phyloP scores from a whole-genome alignment of 257 asterid genomes.

The Solanum appendiculatum region DNA sequence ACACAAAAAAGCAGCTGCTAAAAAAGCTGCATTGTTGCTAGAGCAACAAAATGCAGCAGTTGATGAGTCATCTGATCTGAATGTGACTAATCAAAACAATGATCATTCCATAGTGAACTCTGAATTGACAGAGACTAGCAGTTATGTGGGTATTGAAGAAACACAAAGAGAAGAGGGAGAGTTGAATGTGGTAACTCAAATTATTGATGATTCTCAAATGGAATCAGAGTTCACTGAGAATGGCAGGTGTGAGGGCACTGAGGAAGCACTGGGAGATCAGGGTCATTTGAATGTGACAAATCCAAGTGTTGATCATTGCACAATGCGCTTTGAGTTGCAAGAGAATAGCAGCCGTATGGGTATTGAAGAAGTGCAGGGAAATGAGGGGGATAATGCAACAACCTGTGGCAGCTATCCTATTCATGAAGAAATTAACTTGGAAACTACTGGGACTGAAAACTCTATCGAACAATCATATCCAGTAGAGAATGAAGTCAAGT shows the following conservation, averaged over 20 bases:
- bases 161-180: not conserved
- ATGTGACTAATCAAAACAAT: not conserved
- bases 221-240: not conserved
- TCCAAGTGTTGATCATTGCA: not conserved
- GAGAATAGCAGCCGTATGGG: conserved; percentile 8
- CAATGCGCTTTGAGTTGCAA: not conserved
- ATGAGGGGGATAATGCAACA: not conserved
- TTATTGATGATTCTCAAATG: not conserved
- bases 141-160: conserved; percentile 4
- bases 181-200: not conserved
- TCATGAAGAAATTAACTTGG: conserved; percentile 1
- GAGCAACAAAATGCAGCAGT: conserved; percentile 38
- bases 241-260: not conserved
- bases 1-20: conserved; percentile 45
- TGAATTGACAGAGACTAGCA: not conserved
- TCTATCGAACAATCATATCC: conserved; percentile 11
- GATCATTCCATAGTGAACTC: not conserved
- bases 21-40: conserved; percentile 53
- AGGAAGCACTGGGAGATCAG: conserved; percentile 9
- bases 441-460: conserved; percentile 10
- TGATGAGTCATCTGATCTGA: conserved; percentile 4
- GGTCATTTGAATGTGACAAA: not conserved
- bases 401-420: not conserved
- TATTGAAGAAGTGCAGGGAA: conserved; percentile 5
- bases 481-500: conserved; percentile 11